Base-by-base conservation (phyloP, 495 filamentous ascomycete genomes). In the Talaromyces liani region DNA sequence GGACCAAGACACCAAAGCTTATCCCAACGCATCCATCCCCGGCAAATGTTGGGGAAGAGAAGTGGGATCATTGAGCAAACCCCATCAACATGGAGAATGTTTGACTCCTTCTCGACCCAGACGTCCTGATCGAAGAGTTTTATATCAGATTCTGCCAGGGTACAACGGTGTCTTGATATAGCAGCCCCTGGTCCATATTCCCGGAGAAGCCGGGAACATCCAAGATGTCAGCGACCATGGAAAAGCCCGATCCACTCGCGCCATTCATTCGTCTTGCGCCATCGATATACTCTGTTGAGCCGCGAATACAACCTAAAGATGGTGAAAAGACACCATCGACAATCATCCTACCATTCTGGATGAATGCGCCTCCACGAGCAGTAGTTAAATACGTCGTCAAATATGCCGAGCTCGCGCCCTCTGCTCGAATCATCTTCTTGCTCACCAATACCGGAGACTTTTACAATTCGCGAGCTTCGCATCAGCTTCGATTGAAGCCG, bases 291-390 rank as follows among this genome's bases (percentile, higher is more conserved):
- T 57, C 75, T 27, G 69, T 72, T 25, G 71, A 73, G 25, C 71
- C 74, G 41, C 27, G 45, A 57, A 61, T 51, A 16, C 5, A 59
- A 24, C 31, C 39, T 4, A 24, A 6, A 29, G 22, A 45, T 25
- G 65, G 12, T 8, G 66, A 31, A 47, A 65, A 14, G 55, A 62
- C 53, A 31, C 31, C 20, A 5, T 63, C 63, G 20, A 72, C 69
- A 25, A 74, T 80, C 34, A 59, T 80, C 60, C 64, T 79, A 34
- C 69, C 73, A 8, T 79, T 80, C 63, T 80, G 78, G 78, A 77
- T 78, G 74, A 77, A 77, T 58, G 78, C 78, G 4, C 71, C 70
- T 14, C 64, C 75, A 6, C 72, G 75, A 8, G 70, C 75, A 4
- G 61, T 75, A 16, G 67, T 69, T 58, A 78, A 79, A 67, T 80